A percentile compares a stretch with the other conserved stretches of the same genome.
phyloP scores from a whole-genome alignment of 2,329 filamentous ascomycete genomes.

The Microdochium paspali region DNA sequence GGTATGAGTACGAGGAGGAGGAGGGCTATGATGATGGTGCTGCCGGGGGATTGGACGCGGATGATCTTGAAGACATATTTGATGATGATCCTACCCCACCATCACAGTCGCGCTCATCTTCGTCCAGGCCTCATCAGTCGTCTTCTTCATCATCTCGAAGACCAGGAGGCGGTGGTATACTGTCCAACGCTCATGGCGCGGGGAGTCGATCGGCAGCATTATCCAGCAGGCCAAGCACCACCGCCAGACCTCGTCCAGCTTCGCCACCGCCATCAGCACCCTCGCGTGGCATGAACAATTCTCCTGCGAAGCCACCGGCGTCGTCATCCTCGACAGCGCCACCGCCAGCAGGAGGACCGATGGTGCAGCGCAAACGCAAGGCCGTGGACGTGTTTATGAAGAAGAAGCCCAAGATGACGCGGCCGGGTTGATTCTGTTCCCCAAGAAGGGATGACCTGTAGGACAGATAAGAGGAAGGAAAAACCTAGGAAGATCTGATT shows the following conservation, averaged over 20 bases:
- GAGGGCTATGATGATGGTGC: slow-evolving; percentile 6
- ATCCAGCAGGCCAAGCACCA: not conserved
- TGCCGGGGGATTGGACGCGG: slow-evolving; percentile 9
- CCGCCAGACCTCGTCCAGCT: not conserved
- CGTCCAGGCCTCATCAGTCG: no score
- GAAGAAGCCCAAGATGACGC: slow-evolving; percentile 24
- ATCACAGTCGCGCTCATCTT: not conserved
- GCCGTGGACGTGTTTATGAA: slow-evolving; percentile 38
- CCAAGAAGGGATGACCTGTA: no score
- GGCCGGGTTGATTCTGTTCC: slow-evolving; percentile 3
- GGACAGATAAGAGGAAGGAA: no score
- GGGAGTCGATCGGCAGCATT: not conserved
- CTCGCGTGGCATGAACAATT: not conserved
- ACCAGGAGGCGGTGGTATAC: not conserved
- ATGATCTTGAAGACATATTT: slow-evolving; percentile 12
- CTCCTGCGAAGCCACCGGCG: not conserved
- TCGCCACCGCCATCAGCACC: not conserved
- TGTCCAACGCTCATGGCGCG: slow-evolving; percentile 1
- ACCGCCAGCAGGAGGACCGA: slow-evolving; percentile 3
- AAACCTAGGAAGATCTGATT: no score
- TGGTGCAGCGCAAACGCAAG: slow-evolving; percentile 29
- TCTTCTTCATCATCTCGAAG: no score
- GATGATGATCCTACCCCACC: slow-evolving; percentile 4
- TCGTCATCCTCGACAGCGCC: not conserved
- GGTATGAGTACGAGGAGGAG: slow-evolving; percentile 4